Conservation (phyloP, 495 filamentous ascomycete species). For the Lepraria neglecta region DNA sequence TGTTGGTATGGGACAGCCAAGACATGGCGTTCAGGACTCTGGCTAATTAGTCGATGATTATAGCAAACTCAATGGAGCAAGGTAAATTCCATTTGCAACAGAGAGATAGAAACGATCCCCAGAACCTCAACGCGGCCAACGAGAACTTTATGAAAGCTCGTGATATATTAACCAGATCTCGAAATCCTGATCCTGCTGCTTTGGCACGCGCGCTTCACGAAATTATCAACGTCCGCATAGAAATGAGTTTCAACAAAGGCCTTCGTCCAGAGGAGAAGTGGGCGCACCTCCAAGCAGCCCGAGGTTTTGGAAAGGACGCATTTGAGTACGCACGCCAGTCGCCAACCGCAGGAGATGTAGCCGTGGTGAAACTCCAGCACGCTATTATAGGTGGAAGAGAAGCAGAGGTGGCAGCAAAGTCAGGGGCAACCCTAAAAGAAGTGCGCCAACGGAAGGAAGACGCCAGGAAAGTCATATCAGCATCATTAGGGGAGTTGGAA, state of each 20-base stretch:
- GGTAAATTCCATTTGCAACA: not conserved
- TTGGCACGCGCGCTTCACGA: not conserved
- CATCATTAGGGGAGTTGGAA: not conserved
- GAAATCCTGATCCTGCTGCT: not conserved
- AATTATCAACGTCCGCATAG: not conserved
- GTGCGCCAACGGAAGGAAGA: not conserved
- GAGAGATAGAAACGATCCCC: not conserved
- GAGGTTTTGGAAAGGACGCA: not conserved
- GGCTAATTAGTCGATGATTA: not conserved
- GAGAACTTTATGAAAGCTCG: slow-evolving; percentile 1
- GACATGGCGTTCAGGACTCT: not conserved
- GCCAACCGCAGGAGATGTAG: not conserved
- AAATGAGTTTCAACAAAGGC: slow-evolving; percentile 1
- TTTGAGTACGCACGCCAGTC: not conserved
- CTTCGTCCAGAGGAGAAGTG: not conserved
- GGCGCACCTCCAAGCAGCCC: not conserved
- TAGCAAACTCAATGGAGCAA: not conserved
- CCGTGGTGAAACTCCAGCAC: slow-evolving; percentile 1
- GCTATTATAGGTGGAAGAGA: slow-evolving; percentile 3
- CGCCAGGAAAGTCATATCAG: not conserved
- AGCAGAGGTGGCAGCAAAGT: not conserved
- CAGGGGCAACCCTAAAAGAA: not conserved
- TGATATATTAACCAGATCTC: not conserved
- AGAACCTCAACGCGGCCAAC: not conserved
- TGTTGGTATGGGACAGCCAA: not conserved